phyloP scores from a whole-genome alignment of 1,284 basidiomycete species.

The Exsudoporus floridanus region DNA sequence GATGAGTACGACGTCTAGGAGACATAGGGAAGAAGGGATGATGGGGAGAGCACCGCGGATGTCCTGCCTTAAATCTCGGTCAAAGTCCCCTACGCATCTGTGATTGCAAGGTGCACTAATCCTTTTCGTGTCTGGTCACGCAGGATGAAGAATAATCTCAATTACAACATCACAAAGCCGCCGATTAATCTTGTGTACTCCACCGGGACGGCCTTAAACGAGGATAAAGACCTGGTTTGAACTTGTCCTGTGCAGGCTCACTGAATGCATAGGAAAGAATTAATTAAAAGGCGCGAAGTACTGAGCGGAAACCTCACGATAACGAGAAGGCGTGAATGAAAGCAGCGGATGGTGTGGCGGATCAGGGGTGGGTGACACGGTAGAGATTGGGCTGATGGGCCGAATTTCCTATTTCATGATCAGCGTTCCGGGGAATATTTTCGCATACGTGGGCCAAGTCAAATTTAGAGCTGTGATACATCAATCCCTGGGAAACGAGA shows the following conservation, averaged over 20 bases:
- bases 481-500: conserved; percentile 7
- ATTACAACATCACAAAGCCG: conserved; percentile 16
- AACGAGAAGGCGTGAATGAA: conserved; percentile 33
- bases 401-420: conserved; percentile 34
- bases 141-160: conserved; percentile 6
- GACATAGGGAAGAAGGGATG: conserved; percentile 17
- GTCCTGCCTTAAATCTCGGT: conserved; percentile 23
- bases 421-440: conserved; percentile 17
- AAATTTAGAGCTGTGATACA: conserved; percentile 6
- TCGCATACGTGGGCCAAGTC: neutral
- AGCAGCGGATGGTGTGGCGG: conserved; percentile 21
- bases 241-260: conserved; percentile 12
- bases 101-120: conserved; percentile 10
- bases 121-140: conserved; percentile 9
- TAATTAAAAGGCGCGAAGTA: conserved; percentile 30
- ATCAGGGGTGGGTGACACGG: conserved; percentile 33
- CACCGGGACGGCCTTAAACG: conserved; percentile 9
- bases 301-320: conserved; percentile 33
- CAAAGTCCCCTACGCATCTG: conserved; percentile 8
- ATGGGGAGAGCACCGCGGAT: conserved; percentile 5
- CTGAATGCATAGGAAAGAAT: conserved; percentile 20
- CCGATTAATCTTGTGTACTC: conserved; percentile 18
- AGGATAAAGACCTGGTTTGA: conserved; percentile 12
- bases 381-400: neutral
- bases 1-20: conserved; percentile 7